Conservation (phyloP, 2,329 filamentous ascomycete genomes). For the Phoma sp. region DNA sequence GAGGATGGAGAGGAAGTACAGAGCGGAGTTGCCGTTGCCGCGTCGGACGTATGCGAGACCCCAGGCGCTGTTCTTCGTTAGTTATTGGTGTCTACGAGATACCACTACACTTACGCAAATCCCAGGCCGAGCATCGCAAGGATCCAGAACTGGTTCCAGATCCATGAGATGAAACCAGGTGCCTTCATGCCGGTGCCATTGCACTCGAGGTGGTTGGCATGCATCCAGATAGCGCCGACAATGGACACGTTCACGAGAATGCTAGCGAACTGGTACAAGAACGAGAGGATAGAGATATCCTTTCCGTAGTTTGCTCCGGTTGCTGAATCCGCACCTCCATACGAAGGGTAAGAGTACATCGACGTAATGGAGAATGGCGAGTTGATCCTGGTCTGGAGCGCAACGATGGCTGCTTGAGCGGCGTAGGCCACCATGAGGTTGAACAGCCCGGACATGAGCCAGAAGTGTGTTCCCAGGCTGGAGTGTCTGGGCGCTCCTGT, state of each 20-base stretch:
- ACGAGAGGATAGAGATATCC: conserved; percentile 24
- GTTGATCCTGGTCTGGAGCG: conserved; percentile 17
- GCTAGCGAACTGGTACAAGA: conserved; percentile 24
- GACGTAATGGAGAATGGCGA: conserved; percentile 25
- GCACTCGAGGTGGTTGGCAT: conserved; percentile 25
- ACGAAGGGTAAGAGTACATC: conserved; percentile 23
- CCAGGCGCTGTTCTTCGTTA: conserved; percentile 15
- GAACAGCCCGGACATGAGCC: conserved; percentile 23
- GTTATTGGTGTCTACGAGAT: neutral
- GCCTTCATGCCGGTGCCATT: conserved; percentile 21
- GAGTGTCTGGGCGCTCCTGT: conserved; percentile 13
- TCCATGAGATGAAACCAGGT: conserved; percentile 21
- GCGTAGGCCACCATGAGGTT: conserved; percentile 24
- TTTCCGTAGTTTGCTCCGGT: conserved; percentile 11
- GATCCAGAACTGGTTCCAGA: conserved; percentile 24
- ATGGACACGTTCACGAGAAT: conserved; percentile 23
- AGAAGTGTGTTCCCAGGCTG: conserved; percentile 19
- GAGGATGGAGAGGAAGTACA: conserved; percentile 16
- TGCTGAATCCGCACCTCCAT: conserved; percentile 1
- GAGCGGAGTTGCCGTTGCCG: conserved; percentile 8
- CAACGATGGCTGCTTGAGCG: conserved; percentile 22
- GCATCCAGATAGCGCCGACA: conserved; percentile 35
- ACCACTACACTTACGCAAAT: conserved; percentile 10
- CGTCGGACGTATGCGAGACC: conserved; percentile 13
- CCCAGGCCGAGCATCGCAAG: conserved; percentile 21